Conservation (phyloP, 768 basidiomycete species). For the Termitomyces sp. region DNA sequence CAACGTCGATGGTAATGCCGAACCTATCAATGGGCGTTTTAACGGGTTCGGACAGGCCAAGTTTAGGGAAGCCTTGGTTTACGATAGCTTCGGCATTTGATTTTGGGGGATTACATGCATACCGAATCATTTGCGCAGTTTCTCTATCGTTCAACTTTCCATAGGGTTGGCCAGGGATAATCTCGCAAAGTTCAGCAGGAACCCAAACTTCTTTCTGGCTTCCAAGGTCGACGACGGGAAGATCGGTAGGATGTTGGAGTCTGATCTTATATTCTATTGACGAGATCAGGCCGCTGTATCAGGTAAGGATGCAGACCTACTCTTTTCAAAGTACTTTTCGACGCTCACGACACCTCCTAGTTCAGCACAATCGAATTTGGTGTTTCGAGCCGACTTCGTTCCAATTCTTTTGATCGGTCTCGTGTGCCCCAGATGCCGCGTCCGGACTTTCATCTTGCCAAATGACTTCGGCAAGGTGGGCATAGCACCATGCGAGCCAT, state of each 20-base stretch:
- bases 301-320: slow-evolving; percentile 31
- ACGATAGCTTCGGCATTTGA: slow-evolving; percentile 56
- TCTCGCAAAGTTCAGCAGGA: slow-evolving; percentile 69
- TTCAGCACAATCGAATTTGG: slow-evolving; percentile 45
- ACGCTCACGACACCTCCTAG: slow-evolving; percentile 50
- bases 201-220: slow-evolving; percentile 29
- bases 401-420: slow-evolving; percentile 40
- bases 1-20: slow-evolving; percentile 43
- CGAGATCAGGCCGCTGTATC: neutral
- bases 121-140: slow-evolving; percentile 64
- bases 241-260: slow-evolving; percentile 36
- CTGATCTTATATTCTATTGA: slow-evolving; percentile 50
- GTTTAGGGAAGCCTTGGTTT: slow-evolving; percentile 45
- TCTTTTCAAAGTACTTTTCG: slow-evolving; percentile 54
- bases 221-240: slow-evolving; percentile 51
- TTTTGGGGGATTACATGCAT: slow-evolving; percentile 58
- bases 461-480: slow-evolving; percentile 41
- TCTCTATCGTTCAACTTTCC: slow-evolving; percentile 56
- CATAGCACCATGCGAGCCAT: slow-evolving; percentile 35
- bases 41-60: slow-evolving; percentile 39
- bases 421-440: slow-evolving; percentile 49
- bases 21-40: slow-evolving; percentile 44
- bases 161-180: slow-evolving; percentile 52
- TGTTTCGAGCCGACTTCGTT: slow-evolving; percentile 29
- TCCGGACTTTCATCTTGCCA: slow-evolving; percentile 53